These are phyloP conservation scores for Colletotrichum camelliae DNA, from an alignment of 2,329 filamentous ascomycete species.

Conservation along the genomic window DNA sequence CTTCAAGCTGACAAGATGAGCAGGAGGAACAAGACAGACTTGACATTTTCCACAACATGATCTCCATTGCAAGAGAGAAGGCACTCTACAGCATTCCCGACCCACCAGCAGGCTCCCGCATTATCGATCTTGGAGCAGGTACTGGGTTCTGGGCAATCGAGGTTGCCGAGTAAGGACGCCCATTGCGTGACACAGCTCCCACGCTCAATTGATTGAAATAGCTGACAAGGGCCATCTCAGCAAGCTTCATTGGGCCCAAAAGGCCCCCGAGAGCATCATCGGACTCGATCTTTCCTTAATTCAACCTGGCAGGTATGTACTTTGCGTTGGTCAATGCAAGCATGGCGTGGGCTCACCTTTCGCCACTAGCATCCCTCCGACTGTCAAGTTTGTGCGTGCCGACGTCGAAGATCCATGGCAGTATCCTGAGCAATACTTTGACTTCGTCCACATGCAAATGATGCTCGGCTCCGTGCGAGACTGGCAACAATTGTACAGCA, in stretches of 20 bases:
- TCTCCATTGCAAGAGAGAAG: conserved; percentile 66
- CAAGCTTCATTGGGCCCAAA: conserved; percentile 1
- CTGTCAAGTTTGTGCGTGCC: conserved; percentile 71
- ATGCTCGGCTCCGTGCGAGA: conserved; percentile 78
- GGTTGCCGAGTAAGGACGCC: conserved; percentile 71
- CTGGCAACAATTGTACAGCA: conserved; percentile 78
- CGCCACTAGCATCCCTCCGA: conserved; percentile 68
- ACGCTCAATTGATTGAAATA: neutral
- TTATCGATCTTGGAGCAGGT: conserved; percentile 79
- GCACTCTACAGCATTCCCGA: conserved; percentile 25
- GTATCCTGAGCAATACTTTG: conserved; percentile 62
- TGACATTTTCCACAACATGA: conserved; percentile 83
- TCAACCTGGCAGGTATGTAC: conserved; percentile 49
- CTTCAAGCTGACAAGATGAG: neutral
- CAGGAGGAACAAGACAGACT: conserved; percentile 77
- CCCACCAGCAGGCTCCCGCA: conserved; percentile 33
- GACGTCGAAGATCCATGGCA: conserved; percentile 82
- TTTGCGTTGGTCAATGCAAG: neutral
- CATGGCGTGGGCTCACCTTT: neutral
- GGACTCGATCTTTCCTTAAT: conserved; percentile 45
- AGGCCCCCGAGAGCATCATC: conserved; percentile 32
- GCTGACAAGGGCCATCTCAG: conserved; percentile 1
- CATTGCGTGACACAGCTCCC: neutral
- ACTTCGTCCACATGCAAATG: conserved; percentile 84
- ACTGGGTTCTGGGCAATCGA: conserved; percentile 93